phyloP scores from a whole-genome alignment of 2,329 filamentous ascomycete species.

The Colletotrichum paranaense region DNA sequence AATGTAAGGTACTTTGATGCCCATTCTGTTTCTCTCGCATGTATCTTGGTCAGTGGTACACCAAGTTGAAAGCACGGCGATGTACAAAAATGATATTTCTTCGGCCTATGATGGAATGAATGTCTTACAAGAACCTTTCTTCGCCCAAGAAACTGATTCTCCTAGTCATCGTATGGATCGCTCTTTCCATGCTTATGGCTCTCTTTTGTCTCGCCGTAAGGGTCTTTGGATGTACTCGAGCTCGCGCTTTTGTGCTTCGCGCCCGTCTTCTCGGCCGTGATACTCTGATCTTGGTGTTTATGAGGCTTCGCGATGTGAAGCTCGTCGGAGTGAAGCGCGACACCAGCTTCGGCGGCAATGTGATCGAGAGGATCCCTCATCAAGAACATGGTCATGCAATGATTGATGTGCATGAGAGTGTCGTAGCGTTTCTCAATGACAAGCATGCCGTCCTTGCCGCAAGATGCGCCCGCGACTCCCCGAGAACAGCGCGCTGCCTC shows the following conservation, averaged over 20 bases:
- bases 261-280: too few species aligned
- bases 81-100: too few species aligned
- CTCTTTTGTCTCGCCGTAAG: not conserved
- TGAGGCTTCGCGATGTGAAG: constrained; percentile 21
- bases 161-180: not conserved
- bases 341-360: constrained; percentile 17
- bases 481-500: constrained; percentile 8
- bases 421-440: constrained; percentile 20
- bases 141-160: not conserved
- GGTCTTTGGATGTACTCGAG: not conserved
- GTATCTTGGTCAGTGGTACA: not conserved
- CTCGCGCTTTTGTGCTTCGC: not conserved
- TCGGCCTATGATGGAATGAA: not conserved
- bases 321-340: constrained; percentile 22
- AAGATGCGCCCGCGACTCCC: not conserved
- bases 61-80: not conserved
- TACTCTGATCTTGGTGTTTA: not conserved
- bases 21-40: not conserved
- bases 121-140: not conserved
- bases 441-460: constrained; percentile 10
- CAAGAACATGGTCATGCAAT: constrained; percentile 20
- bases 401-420: constrained; percentile 21
- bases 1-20: not conserved
- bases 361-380: constrained; percentile 6
- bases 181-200: not conserved